Evolutionary conservation across 495 filamentous ascomycete genomes (phyloP).

Genomic region (Penicillium bialowiezense): DNA sequence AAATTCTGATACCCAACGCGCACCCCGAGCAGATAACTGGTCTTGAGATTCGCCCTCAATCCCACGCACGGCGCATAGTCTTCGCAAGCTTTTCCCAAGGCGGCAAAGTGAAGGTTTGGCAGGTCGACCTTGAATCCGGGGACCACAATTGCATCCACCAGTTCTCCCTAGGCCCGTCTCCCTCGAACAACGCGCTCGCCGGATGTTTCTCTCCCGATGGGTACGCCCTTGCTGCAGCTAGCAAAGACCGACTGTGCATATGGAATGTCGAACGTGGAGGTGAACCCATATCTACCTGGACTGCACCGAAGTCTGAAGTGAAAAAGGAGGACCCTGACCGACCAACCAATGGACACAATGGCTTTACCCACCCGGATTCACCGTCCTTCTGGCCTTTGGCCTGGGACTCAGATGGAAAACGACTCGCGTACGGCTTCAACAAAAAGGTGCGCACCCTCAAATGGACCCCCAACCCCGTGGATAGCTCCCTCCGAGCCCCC

Average conservation of each 20-base stretch:
- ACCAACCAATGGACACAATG: slow-evolving; percentile 40
- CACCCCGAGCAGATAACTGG: slow-evolving; percentile 48
- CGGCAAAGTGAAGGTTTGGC: slow-evolving; percentile 68
- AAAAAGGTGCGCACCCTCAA: slow-evolving; percentile 55
- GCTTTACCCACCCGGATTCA: slow-evolving; percentile 20
- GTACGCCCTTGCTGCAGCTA: slow-evolving; percentile 65
- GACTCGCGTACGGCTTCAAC: slow-evolving; percentile 68
- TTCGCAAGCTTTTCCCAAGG: slow-evolving; percentile 53
- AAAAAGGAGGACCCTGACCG: slow-evolving; percentile 31
- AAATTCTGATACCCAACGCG: slow-evolving; percentile 36
- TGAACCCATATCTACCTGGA: slow-evolving; percentile 66
- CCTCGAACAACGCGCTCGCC: slow-evolving; percentile 54
- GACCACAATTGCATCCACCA: slow-evolving; percentile 55
- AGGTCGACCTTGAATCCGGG: slow-evolving; percentile 56
- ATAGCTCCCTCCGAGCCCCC: slow-evolving; percentile 5
- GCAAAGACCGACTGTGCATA: slow-evolving; percentile 60
- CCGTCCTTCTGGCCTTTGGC: slow-evolving; percentile 52
- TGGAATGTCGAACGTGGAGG: slow-evolving; percentile 69
- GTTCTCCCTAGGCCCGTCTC: slow-evolving; percentile 41
- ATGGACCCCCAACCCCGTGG: neutral
- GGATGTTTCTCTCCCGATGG: slow-evolving; percentile 73
- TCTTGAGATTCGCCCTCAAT: slow-evolving; percentile 41
- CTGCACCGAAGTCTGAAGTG: slow-evolving; percentile 26
- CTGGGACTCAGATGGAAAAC: slow-evolving; percentile 76
- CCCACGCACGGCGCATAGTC: slow-evolving; percentile 25